Conservation (phyloP, 2,329 filamentous ascomycete genomes). For the Aureobasidium sp. region DNA sequence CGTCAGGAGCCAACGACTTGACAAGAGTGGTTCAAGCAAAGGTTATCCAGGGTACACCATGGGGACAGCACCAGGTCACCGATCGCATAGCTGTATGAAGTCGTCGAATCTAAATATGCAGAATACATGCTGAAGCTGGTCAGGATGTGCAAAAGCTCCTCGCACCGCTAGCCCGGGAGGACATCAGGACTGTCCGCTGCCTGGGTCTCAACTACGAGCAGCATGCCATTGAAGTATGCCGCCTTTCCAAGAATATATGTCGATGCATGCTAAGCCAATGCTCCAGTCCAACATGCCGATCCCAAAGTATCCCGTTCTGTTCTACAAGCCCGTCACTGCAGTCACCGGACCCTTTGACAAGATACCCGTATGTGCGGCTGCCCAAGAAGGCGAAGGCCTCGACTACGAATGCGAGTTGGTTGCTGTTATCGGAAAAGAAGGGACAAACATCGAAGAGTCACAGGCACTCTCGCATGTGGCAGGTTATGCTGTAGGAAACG, state of each 20-base stretch:
- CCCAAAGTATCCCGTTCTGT: constrained; percentile 61
- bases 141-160: constrained; percentile 45
- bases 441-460: constrained; percentile 55
- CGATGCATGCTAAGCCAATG: background rate
- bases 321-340: constrained; percentile 61
- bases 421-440: constrained; percentile 60
- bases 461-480: constrained; percentile 60
- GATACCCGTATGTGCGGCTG: constrained; percentile 55
- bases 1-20: constrained; percentile 49
- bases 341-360: constrained; percentile 55
- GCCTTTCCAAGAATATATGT: too few relatives aligned
- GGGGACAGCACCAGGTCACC: constrained; percentile 55
- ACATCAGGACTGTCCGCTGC: constrained; percentile 60
- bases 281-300: constrained; percentile 49
- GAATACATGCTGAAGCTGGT: background rate
- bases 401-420: constrained; percentile 80
- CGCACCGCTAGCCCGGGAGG: constrained; percentile 52
- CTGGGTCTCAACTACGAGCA: constrained; percentile 64
- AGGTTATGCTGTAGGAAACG: constrained; percentile 68
- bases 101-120: background rate
- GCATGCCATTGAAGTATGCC: constrained; percentile 38
- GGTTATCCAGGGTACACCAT: constrained; percentile 58
- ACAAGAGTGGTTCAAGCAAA: constrained; percentile 51
- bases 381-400: constrained; percentile 48
- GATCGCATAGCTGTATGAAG: constrained; percentile 41